Conservation (phyloP, 345 rosid genomes). For the Acer negundo region DNA sequence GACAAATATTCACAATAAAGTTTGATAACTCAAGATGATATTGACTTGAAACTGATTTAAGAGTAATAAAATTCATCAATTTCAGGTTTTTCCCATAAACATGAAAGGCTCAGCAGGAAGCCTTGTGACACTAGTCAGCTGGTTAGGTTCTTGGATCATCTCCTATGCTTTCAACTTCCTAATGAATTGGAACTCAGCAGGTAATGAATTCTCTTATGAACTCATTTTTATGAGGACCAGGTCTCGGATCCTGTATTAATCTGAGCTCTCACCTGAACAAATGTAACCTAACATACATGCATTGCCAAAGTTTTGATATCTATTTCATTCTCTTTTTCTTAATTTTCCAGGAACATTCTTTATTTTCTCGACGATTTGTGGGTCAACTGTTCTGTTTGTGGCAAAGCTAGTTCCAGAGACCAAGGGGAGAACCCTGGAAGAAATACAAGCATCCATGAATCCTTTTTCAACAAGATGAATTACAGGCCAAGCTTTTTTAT, state of each 20-base stretch:
- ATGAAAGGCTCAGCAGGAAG: constrained; percentile 87
- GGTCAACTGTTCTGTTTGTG: constrained; percentile 63
- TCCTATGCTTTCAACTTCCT: constrained; percentile 69
- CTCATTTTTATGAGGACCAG: too few species aligned
- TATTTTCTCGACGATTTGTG: constrained; percentile 56
- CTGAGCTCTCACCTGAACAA: not conserved
- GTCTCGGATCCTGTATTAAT: not conserved
- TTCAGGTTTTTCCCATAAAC: constrained; percentile 79
- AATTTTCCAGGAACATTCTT: constrained; percentile 62
- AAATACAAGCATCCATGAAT: constrained; percentile 70
- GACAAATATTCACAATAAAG: not conserved
- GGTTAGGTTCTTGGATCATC: constrained; percentile 82
- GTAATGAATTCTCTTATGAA: constrained; percentile 8
- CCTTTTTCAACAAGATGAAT: constrained; percentile 23
- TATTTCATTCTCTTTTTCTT: not conserved
- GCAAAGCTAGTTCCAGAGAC: constrained; percentile 77
- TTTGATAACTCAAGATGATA: not conserved
- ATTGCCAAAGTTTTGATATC: not conserved
- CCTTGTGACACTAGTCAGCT: constrained; percentile 73
- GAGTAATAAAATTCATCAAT: not conserved
- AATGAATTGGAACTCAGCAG: constrained; percentile 51
- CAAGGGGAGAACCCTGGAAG: constrained; percentile 72
- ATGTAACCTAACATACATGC: not conserved
- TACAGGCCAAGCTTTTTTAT: not conserved
- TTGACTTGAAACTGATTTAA: not conserved